These are phyloP conservation scores for Thalassiosira allenii DNA, from an alignment of 352 stramenopile genomes.

Conservation along the genomic window DNA sequence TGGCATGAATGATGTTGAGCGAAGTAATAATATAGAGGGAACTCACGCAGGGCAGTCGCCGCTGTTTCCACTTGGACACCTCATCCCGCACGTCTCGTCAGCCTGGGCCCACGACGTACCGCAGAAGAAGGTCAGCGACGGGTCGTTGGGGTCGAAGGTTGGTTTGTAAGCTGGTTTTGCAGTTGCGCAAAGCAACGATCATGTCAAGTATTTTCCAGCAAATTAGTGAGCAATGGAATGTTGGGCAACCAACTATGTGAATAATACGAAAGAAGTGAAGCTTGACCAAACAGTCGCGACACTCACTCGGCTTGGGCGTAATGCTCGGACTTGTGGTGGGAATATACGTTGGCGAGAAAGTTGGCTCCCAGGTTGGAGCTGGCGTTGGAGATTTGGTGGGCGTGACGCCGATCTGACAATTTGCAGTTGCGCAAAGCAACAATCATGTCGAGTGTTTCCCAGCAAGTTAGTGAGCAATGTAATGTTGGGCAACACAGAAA, in stretches of 20 bases:
- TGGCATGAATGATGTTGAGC: too few relatives aligned
- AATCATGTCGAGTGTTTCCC: too few relatives aligned
- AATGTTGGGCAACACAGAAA: too few relatives aligned
- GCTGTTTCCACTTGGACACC: constrained; percentile 73
- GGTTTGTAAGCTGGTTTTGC: constrained; percentile 39
- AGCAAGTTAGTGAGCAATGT: too few relatives aligned
- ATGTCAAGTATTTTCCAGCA: too few relatives aligned
- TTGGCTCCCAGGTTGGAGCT: constrained; percentile 39
- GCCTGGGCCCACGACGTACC: constrained; percentile 81
- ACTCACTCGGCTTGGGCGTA: constrained; percentile 50
- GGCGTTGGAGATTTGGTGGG: constrained; percentile 41
- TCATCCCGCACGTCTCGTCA: constrained; percentile 69
- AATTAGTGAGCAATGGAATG: too few relatives aligned
- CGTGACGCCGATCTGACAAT: constrained; percentile 14
- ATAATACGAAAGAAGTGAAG: too few relatives aligned
- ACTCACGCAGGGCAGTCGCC: constrained; percentile 54
- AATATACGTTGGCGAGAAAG: constrained; percentile 24
- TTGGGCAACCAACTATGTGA: too few relatives aligned
- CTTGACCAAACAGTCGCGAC: too few relatives aligned
- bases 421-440: not conserved
- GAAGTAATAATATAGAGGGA: too few relatives aligned
- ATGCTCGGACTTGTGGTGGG: constrained; percentile 52
- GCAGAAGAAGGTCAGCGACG: constrained; percentile 24
- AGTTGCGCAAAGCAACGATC: too few relatives aligned
- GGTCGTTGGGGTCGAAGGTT: constrained; percentile 44